Percentiles rank a stretch among this genome's conserved stretches.
phyloP scores from a whole-genome alignment of 2,329 filamentous ascomycete genomes.

The Stachybotrys echinatus region DNA sequence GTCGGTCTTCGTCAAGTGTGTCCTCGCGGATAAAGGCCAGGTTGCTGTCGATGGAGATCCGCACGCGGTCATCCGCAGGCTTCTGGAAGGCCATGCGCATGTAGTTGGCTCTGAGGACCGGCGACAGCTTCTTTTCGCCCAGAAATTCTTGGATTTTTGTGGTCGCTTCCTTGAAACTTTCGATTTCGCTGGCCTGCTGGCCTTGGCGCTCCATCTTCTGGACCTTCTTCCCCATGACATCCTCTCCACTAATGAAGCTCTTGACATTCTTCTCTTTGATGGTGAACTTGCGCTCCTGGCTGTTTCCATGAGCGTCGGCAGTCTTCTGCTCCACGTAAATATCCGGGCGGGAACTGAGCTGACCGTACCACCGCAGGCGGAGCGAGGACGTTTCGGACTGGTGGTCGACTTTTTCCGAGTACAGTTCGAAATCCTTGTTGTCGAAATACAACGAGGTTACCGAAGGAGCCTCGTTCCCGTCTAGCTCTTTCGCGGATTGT shows the following conservation, averaged over 20 bases:
- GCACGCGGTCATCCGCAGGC: slow-evolving; percentile 81
- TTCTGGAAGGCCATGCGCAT: slow-evolving; percentile 95
- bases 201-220: slow-evolving; percentile 80
- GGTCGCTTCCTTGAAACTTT: slow-evolving; percentile 66
- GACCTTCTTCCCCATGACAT: slow-evolving; percentile 86
- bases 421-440: slow-evolving; percentile 78
- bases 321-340: slow-evolving; percentile 88
- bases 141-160: slow-evolving; percentile 77
- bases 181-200: slow-evolving; percentile 59
- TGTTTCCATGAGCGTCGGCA: slow-evolving; percentile 68
- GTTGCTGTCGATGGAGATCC: slow-evolving; percentile 89
- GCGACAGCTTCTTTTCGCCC: slow-evolving; percentile 70
- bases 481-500: slow-evolving; percentile 74
- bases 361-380: slow-evolving; percentile 86
- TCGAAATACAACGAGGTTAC: slow-evolving; percentile 97
- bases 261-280: slow-evolving; percentile 95
- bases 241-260: slow-evolving; percentile 78
- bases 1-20: slow-evolving; percentile 73
- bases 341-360: slow-evolving; percentile 71
- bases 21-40: slow-evolving; percentile 80
- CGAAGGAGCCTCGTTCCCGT: slow-evolving; percentile 77
- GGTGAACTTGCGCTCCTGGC: slow-evolving; percentile 71
- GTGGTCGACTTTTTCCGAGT: slow-evolving; percentile 77
- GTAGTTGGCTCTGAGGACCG: slow-evolving; percentile 87
- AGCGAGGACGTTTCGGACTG: slow-evolving; percentile 74